Base-by-base conservation (phyloP, 257 asterid genomes). In the Rubia yunnanensis region DNA sequence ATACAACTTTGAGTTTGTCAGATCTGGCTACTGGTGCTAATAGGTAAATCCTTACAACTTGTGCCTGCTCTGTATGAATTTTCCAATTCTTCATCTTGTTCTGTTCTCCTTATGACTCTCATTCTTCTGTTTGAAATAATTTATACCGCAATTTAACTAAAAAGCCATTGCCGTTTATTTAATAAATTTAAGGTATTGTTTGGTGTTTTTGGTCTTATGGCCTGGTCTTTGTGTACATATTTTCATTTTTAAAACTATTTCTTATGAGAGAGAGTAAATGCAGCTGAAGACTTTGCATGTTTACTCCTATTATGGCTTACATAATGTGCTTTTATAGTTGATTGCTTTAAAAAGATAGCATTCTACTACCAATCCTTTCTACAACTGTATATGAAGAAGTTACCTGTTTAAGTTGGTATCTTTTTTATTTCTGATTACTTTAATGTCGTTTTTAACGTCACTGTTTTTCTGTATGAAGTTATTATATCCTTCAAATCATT, bases 21-120 rank as follows among this genome's bases (percentile, higher is more conserved):
- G 97, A 90, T 74, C 85, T 94, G 68, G 81, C 95, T 59, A 88
- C 95, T 20, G 99, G 99, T 66, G 49, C 85, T 65, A 94, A 94
- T 74, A 90, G 97, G 99, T 92, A 79, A 70, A 63, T 53, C 31
- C 41, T 66, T 66, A 31, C 32, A 55, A 44, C 32, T 63, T 60
- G 36, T 63, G 36, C 48, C 18, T 63, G 36, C 28, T 70, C 32
- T 6, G 24, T 4, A 24, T 35, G 56, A 15, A 69, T 69, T 59
- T 23, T 7, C 38, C 22, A 26, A n/a, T 17, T 4, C 41, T 41
- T 11, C 34, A 28, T 63, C 41, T 26, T 27, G n/a, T 50, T 35
- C 5, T 9, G 18, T 30, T 17, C n/a, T 11, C 10, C 23, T 39
- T 22, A 53, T 54, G 34, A 10, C 41, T 36, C 7, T 26, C 31